Percentiles rank a stretch among this genome's conserved stretches.
Evolutionary conservation across 2,329 filamentous ascomycete species (phyloP).

Genomic region (Monosporascus ibericus): DNA sequence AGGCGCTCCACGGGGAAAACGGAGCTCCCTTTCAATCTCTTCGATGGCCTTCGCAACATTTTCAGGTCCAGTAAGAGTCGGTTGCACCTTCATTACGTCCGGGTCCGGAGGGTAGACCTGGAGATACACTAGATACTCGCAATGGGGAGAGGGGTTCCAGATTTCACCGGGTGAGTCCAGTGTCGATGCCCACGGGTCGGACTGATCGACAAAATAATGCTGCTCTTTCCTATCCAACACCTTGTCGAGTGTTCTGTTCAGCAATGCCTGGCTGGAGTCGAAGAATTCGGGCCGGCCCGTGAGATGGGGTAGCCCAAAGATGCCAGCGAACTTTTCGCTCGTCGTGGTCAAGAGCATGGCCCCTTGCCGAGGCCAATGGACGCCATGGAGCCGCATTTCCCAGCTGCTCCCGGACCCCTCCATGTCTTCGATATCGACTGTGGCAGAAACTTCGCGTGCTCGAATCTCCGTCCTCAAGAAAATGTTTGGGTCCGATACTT

Average conservation of each 20-base stretch:
- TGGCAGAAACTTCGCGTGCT: conserved; percentile 63
- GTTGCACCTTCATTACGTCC: conserved; percentile 26
- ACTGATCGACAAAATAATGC: conserved; percentile 47
- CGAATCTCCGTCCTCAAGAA: conserved; percentile 40
- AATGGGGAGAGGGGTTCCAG: conserved; percentile 62
- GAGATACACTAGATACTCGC: conserved; percentile 83
- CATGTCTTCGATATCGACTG: conserved; percentile 66
- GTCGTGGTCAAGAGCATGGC: conserved; percentile 78
- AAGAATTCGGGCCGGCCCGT: conserved; percentile 54
- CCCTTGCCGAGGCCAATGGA: conserved; percentile 80
- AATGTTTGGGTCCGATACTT: conserved; percentile 29
- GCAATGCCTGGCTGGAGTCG: conserved; percentile 52
- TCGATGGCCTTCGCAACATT: conserved; percentile 37
- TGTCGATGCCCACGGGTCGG: conserved; percentile 72
- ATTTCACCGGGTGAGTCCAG: conserved; percentile 55
- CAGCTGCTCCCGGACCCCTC: conserved; percentile 65
- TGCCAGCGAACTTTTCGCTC: conserved; percentile 88
- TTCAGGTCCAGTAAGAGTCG: conserved; percentile 25
- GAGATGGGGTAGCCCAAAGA: conserved; percentile 84
- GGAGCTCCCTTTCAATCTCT: conserved; percentile 57
- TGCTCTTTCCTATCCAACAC: conserved; percentile 61
- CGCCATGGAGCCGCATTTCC: conserved; percentile 74
- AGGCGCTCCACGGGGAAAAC: conserved; percentile 54
- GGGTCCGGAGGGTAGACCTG: conserved; percentile 60
- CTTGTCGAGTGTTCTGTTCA: conserved; percentile 67